Percentiles rank a stretch among this genome's conserved stretches.
Evolutionary conservation across 2,329 filamentous ascomycete species (phyloP).

Genomic region (Neocatenulostroma microsporum): DNA sequence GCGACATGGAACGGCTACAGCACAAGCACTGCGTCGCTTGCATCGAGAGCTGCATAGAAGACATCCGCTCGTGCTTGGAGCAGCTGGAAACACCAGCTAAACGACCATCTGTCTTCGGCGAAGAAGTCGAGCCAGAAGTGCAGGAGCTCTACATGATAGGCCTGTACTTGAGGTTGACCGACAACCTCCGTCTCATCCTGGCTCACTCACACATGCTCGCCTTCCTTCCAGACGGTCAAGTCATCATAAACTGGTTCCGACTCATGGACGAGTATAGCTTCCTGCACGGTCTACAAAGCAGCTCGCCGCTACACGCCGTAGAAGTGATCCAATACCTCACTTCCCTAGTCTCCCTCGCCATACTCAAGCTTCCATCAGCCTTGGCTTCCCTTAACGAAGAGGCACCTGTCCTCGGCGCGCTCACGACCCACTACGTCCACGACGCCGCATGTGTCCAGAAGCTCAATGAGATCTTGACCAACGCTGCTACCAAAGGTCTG

Average conservation of each 20-base stretch:
- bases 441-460: constrained; percentile 62
- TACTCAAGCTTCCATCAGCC: constrained; percentile 62
- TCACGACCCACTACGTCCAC: constrained; percentile 54
- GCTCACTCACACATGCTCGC: constrained; percentile 37
- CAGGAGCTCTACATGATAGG: constrained; percentile 57
- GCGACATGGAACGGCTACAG: too few relatives aligned
- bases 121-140: constrained; percentile 13
- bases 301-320: constrained; percentile 32
- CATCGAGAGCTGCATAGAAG: too few relatives aligned
- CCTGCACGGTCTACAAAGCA: constrained; percentile 52
- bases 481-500: constrained; percentile 50
- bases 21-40: too few relatives aligned
- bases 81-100: constrained; percentile 4
- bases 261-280: constrained; percentile 63
- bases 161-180: constrained; percentile 61
- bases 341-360: constrained; percentile 60
- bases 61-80: constrained; percentile 1
- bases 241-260: constrained; percentile 66
- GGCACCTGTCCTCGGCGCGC: constrained; percentile 28
- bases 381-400: constrained; percentile 4
- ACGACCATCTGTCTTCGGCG: constrained; percentile 13
- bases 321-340: constrained; percentile 61
- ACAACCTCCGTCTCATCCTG: constrained; percentile 49
- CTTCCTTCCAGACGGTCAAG: constrained; percentile 26
- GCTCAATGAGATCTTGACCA: constrained; percentile 63